phyloP scores from a whole-genome alignment of 257 asterid genomes.

The Forsythia suspensa region DNA sequence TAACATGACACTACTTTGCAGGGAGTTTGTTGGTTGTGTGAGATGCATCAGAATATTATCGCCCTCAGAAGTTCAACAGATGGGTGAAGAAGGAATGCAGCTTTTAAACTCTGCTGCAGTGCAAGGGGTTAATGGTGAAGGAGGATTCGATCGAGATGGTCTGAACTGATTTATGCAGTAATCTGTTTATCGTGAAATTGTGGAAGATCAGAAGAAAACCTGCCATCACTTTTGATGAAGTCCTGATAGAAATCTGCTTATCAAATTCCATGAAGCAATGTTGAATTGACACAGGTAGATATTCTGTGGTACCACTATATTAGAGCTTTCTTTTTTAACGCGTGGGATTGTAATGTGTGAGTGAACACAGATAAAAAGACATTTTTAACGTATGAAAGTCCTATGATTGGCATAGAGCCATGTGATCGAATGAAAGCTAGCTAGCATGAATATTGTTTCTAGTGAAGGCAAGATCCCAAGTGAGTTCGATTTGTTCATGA shows the following conservation, averaged over 20 bases:
- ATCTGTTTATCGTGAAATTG: neutral
- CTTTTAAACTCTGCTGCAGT: constrained; percentile 67
- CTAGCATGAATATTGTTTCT: neutral
- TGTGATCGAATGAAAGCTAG: neutral
- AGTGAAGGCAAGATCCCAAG: neutral
- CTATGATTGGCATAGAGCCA: neutral
- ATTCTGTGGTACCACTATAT: neutral
- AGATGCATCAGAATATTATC: constrained; percentile 89
- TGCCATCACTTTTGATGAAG: neutral
- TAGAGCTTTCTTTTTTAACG: constrained; percentile 23
- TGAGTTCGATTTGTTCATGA: neutral
- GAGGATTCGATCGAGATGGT: constrained; percentile 31
- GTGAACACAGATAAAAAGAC: constrained; percentile 1
- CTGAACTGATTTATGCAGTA: constrained; percentile 23
- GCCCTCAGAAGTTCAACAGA: constrained; percentile 92
- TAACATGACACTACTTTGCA: constrained; percentile 15
- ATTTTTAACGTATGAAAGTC: neutral
- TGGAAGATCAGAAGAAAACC: constrained; percentile 6
- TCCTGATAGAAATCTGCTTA: neutral
- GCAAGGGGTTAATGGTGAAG: constrained; percentile 40
- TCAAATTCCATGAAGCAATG: constrained; percentile 19
- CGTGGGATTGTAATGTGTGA: constrained; percentile 21
- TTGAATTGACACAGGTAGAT: neutral
- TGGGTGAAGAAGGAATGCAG: constrained; percentile 99
- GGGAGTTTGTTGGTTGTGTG: constrained; percentile 94